phyloP scores from a whole-genome alignment of 768 basidiomycete species.

The Amanita thiersii region DNA sequence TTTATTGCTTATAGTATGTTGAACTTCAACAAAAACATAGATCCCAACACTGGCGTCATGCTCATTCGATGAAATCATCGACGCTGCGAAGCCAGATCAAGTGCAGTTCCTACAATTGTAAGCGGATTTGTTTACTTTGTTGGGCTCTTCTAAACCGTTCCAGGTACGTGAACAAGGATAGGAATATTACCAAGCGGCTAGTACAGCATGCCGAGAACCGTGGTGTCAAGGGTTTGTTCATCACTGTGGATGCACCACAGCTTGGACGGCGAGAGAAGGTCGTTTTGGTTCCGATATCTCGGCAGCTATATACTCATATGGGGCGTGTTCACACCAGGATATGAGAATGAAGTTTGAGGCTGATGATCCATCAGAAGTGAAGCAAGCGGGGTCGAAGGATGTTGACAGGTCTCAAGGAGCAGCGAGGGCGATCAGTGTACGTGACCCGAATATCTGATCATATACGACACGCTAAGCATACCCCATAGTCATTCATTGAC shows the following conservation, averaged over 20 bases:
- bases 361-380: constrained; percentile 53
- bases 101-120: constrained; percentile 82
- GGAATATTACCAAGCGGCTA: constrained; percentile 74
- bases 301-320: neutral
- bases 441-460: constrained; percentile 19
- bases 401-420: constrained; percentile 87
- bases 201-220: constrained; percentile 87
- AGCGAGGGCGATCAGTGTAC: constrained; percentile 85
- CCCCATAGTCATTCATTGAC: constrained; percentile 93
- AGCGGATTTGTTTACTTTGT: neutral
- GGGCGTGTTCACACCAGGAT: constrained; percentile 37
- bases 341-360: constrained; percentile 97
- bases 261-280: constrained; percentile 88
- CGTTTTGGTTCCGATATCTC: neutral
- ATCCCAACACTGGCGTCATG: constrained; percentile 95
- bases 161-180: constrained; percentile 89
- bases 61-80: constrained; percentile 93
- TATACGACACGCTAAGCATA: neutral
- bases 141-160: neutral
- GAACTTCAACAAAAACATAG: constrained; percentile 28
- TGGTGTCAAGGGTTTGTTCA: constrained; percentile 90
- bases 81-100: constrained; percentile 73
- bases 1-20: neutral
- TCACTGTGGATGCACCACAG: constrained; percentile 96
- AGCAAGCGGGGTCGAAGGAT: constrained; percentile 39